Base-by-base conservation (phyloP, 1,139 yeast species). In the Yamadazyma songkhlaensis region DNA sequence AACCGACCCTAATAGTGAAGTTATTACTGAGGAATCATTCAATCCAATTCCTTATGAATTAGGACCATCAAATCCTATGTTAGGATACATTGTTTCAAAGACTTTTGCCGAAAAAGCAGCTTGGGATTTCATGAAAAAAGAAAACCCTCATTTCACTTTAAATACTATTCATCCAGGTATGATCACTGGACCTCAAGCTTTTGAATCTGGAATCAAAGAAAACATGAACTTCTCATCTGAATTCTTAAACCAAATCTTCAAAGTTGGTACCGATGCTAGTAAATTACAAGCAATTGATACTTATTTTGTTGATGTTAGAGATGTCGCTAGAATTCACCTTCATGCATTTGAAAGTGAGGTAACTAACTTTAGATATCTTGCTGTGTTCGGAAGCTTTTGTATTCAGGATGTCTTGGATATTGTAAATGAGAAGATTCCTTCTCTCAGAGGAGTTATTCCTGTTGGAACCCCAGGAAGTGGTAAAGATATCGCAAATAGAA, bases 51-150 rank as follows among this genome's bases (percentile, higher is more conserved):
- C 62, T 13, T 57, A 62, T 56, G 69, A 64, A 36, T 25, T 50
- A 46, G 39, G 25, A 15, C 10, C 60, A 62, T 29, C 34, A 9
- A 49, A 57, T 38, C 53, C 60, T 6, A 25, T 38, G 4, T 32
- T 36, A 14, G 81, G 74, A 4, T 77, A 77, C 55, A 41, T 56
- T 42, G 79, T 72, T 0, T 73, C 81, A 6, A 77, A 77, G 53
- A 72, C 61, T 66, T 62, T 65, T 40, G 79, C 81, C 11, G 82
- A 77, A 48, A 54, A 49, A 44, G 67, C 70, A 1, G 72, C 68
- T n/a, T 71, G 77, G 75, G 64, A 69, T 5, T 72, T 67, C 38
- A 52, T 67, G 10, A 49, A 62, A 11, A 29, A 15, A 9, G 57
- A 62, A 34, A 59, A 61, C 3, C 72, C 77, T n/a, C 54, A 57